Base-by-base conservation (phyloP, 371 early-diverging fungal genomes). In the Paramicrosporidium saccamoebae region DNA sequence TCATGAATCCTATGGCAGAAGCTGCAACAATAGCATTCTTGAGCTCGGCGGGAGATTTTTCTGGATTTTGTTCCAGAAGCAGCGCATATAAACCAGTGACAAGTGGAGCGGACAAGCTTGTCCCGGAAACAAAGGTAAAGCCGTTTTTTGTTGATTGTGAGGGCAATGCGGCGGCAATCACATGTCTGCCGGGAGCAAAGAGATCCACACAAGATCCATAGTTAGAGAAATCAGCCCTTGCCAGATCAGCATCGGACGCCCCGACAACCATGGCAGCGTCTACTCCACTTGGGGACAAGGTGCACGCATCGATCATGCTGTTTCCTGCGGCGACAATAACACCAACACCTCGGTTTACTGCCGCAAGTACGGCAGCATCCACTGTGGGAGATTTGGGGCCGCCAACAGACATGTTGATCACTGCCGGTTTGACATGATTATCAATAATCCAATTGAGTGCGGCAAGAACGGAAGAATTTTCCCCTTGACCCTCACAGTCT, bases 251-350 rank as follows among this genome's bases (percentile, higher is more conserved):
- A 24, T 55, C 53, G 7, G 47, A 42, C 10, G 60, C 49, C 25
- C 57, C 75, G 10, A 71, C 67, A 3, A 72, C 49, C 18, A 62
- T 48, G 13, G 57, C 69, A 17, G 40, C 20, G 3, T 31, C 33
- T 16, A 49, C 52, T 12, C 63, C 51, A 14, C 60, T 60, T 27
- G 74, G 74, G 4, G 56, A 47, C 17, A 36, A 43, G 4, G 40
- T 25, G 36, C 81, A 79, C 7, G 72, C 64, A 25, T 63, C 44
- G n/a, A 10, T 27, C 10, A 20, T 24, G 12, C 41, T 52, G 41
- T 65, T 65, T 16, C 72, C 75, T 17, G 74, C 75, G 30, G 77
- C 75, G 23, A 58, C 69, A 19, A 57, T 40, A 16, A 74, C 40
- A 12, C 50, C 47, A 17, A 63, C 25, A 32, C 50, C 50, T 23